These are phyloP conservation scores for Cyclocybe aegerita DNA, from an alignment of 768 basidiomycete genomes.

Conservation along the genomic window DNA sequence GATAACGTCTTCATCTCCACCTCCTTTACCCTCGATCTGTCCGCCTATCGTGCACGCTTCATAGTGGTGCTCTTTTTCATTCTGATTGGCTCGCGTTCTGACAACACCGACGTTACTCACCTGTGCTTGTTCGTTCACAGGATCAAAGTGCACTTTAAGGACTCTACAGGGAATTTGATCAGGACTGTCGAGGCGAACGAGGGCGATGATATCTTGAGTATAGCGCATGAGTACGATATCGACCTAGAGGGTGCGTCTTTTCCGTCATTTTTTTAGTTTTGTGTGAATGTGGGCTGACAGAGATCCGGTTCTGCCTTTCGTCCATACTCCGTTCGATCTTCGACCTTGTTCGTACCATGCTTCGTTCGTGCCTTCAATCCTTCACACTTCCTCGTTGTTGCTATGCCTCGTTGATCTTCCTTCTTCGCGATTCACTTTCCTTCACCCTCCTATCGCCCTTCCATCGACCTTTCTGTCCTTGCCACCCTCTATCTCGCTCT, in stretches of 20 bases:
- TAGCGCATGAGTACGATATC: constrained; percentile 95
- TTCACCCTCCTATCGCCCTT: not conserved
- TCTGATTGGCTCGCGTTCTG: not conserved
- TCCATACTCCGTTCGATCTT: not conserved
- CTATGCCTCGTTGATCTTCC: not conserved
- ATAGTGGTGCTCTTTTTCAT: not conserved
- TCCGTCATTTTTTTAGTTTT: not conserved
- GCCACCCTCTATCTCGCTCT: not conserved
- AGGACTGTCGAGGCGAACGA: constrained; percentile 91
- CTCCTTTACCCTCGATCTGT: constrained; percentile 2
- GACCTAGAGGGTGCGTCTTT: constrained; percentile 82
- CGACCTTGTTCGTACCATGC: too few relatives aligned
- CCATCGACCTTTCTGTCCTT: not conserved
- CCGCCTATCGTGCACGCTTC: not conserved
- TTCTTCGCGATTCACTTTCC: not conserved
- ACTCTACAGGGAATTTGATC: constrained; percentile 79
- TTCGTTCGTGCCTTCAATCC: too few relatives aligned
- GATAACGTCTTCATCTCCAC: not conserved
- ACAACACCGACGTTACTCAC: too few relatives aligned
- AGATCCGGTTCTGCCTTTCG: not conserved
- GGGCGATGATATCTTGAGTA: constrained; percentile 87
- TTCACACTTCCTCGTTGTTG: too few relatives aligned
- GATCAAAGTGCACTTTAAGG: constrained; percentile 87
- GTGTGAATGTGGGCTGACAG: not conserved
- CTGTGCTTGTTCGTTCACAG: constrained; percentile 34